Base-by-base conservation (phyloP, 176 grass and related monocot genomes). In the Oryza meridionalis region DNA sequence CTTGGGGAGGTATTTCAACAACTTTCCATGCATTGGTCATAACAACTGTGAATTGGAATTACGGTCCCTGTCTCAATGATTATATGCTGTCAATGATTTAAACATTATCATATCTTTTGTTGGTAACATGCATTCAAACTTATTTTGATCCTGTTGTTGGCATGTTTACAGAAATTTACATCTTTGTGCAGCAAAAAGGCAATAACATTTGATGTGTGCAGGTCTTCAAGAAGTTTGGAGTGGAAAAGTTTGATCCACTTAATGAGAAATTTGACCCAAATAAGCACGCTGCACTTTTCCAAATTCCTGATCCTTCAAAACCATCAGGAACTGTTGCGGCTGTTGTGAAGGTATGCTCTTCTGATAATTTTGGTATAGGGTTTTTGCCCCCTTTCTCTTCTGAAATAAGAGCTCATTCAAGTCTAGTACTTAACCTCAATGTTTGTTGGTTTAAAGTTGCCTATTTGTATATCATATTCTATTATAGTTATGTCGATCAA, bases 181-280 rank as follows among this genome's bases (percentile, higher is more conserved):
- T 44, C 12, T 16, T 24, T 19, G 0, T 73, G 22, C 9, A 38
- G 45, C 40, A 66, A 5, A 74, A 75, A 55, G 42, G 50, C 29
- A 37, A 31, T 85, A 66, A 73, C 72, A 67, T n/a, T 1, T 15
- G 55, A 42, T 55, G 9, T 22, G 10, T 42, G 11, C 87, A 92
- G 90, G 90, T 74, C 8, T 89, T 92, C 69, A 86, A 76, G 75
- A 92, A 92, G 65, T 89, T 89, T 73, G 90, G 90, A 81, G 84
- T 92, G 47, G 76, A 86, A 42, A 92, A 87, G 51, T 92, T 81
- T 81, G 90, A 92, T 78, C 81, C 87, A 32, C 29, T 73, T 12
- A 81, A 89, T 69, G 87, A 92, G 87, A 77, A 86, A 50, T 92
- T 92, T 87, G 90, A 92, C 69, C 90, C 90, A 50, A 77, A 89